A percentile compares a stretch with the other conserved stretches of the same genome.
Evolutionary conservation across 2,329 filamentous ascomycete genomes (phyloP).

Genomic region (Spiromastix sp.): DNA sequence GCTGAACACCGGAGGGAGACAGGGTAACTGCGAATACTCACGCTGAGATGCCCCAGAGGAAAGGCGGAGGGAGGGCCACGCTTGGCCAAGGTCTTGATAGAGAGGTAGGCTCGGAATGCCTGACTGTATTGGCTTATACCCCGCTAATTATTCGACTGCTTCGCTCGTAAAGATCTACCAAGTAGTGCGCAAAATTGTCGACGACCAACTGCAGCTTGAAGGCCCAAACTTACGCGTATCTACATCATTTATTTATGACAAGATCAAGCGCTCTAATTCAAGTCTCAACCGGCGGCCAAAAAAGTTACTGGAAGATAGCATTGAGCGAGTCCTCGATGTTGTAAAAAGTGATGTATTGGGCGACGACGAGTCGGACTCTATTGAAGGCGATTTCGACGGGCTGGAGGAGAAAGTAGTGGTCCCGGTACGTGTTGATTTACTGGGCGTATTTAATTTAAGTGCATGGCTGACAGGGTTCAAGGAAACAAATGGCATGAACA

Average conservation of each 20-base stretch:
- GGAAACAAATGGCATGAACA: slow-evolving; percentile 55
- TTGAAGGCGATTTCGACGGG: slow-evolving; percentile 42
- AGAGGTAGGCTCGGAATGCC: slow-evolving; percentile 38
- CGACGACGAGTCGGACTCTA: slow-evolving; percentile 42
- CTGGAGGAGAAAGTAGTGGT: slow-evolving; percentile 28
- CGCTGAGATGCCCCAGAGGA: slow-evolving; percentile 28
- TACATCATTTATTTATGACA: slow-evolving; percentile 58
- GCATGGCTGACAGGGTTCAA: slow-evolving; percentile 18
- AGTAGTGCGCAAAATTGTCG: slow-evolving; percentile 65
- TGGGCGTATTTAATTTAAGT: neutral
- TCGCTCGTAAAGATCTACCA: slow-evolving; percentile 52
- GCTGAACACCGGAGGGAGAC: neutral
- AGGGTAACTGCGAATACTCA: neutral
- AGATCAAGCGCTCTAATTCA: slow-evolving; percentile 77
- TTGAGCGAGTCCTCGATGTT: slow-evolving; percentile 69
- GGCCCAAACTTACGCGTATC: slow-evolving; percentile 43
- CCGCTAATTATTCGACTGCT: neutral
- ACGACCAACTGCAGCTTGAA: slow-evolving; percentile 48
- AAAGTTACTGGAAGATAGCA: slow-evolving; percentile 68
- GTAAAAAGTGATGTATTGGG: slow-evolving; percentile 54
- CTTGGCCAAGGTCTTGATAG: slow-evolving; percentile 51
- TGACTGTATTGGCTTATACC: neutral
- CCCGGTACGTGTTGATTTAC: slow-evolving; percentile 16
- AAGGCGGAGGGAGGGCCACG: slow-evolving; percentile 34
- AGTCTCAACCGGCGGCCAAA: slow-evolving; percentile 75